phyloP scores from a whole-genome alignment of 2,329 filamentous ascomycete species.

The Parascedosporium putredinis region DNA sequence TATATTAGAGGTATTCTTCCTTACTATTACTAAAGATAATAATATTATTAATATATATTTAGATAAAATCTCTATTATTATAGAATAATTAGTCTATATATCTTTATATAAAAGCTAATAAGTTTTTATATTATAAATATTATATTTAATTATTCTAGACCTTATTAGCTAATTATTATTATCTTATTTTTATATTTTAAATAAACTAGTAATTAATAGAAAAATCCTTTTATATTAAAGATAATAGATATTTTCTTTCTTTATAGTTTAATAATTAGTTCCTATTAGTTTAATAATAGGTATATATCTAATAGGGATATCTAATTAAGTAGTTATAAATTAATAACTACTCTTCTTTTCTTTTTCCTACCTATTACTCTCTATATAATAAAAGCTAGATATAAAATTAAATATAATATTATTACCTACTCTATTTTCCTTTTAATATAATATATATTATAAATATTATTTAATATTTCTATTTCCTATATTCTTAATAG shows the following conservation, averaged over 20 bases:
- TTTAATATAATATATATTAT: neutral
- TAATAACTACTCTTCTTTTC: neutral
- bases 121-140: constrained; percentile 7
- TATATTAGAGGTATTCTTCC: neutral
- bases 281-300: neutral
- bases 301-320: neutral
- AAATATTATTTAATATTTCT: neutral
- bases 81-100: constrained; percentile 9
- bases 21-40: neutral
- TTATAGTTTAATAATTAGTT: neutral
- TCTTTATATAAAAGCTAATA: constrained; percentile 9
- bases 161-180: neutral
- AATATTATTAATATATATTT: neutral
- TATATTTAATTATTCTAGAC: neutral
- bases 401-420: neutral
- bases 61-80: constrained; percentile 8
- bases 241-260: neutral
- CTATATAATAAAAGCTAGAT: neutral
- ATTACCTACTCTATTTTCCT: neutral
- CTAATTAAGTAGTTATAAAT: constrained; percentile 1
- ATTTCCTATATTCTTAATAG: neutral
- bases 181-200: neutral
- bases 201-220: neutral
- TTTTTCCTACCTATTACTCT: neutral
- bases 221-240: neutral